Evolutionary conservation across 164 flowering plant species (phyloP), one percentile per base, ranked within the genome.

Genomic region (Cinnamomum micranthum): DNA sequence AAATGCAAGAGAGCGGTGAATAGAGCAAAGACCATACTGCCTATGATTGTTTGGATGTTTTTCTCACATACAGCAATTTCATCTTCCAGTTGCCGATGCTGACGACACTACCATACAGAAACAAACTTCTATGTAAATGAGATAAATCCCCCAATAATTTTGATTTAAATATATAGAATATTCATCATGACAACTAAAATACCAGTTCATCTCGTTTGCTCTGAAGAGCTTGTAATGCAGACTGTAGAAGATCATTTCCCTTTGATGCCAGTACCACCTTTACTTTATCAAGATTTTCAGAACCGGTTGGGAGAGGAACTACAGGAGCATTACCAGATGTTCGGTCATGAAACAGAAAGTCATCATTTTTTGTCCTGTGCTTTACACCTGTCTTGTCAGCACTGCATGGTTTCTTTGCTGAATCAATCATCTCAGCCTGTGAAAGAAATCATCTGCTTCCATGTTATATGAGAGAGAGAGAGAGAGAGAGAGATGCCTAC

Each of bases 11-110:
- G 19, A 71, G 3, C 2, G 47, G 23, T 14, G 17, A 28, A 70
- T 6, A 9, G 72, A 51, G 25, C 24, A 24, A 70, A 70, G 17
- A 70, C 1, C 66, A 59, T 84, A 88, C 92, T 90, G 55, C 66
- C 73, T 60, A 76, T 58, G 28, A 87, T 85, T 31, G 73, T 80
- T 60, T 80, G 86, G 35, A 91, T 84, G 28, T 76, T 79, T 74
- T 75, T 83, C 67, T 89, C 86, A 80, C 89, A 88, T 50, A 31
- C 67, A 64, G 91, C 95, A 81, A 89, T 84, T 79, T 88, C 86
- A 78, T 89, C 90, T 67, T 84, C 88, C 22, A 89, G 77, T n/a
- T 58, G 52, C 14, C 90, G 88, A 47, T 73, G 87, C 81, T 86
- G 87, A 27, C 72, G 84, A 76, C 77, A 76, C 92, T 91, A 83